Conservation (phyloP, 1,284 basidiomycete genomes). For the Thelephora terrestris region DNA sequence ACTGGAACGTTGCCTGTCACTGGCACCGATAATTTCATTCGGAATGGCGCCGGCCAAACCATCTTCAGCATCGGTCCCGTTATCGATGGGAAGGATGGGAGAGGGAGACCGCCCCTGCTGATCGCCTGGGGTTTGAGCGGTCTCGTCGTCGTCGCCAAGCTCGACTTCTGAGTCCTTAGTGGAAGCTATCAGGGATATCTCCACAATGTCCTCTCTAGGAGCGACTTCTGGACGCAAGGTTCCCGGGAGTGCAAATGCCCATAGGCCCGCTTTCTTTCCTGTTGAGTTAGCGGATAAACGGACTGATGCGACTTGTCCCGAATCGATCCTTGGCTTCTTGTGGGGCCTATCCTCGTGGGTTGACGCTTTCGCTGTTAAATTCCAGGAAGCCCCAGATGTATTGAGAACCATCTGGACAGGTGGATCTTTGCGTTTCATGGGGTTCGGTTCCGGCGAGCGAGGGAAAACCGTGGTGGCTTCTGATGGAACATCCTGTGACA, state of each 20-base stretch:
- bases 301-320: background rate
- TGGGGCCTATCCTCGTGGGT: constrained; percentile 12
- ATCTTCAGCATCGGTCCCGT: no score
- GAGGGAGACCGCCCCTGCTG: no score
- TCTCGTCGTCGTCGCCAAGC: constrained; percentile 10
- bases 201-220: no score
- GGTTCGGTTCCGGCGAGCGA: background rate
- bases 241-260: constrained; percentile 43
- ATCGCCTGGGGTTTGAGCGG: constrained; percentile 6
- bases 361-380: constrained; percentile 18
- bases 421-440: constrained; percentile 2
- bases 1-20: no score
- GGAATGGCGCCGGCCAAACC: no score
- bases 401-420: constrained; percentile 35
- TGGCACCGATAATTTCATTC: no score
- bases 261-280: constrained; percentile 27
- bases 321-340: constrained; percentile 14
- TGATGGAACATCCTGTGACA: background rate
- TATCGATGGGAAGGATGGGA: no score
- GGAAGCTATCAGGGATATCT: no score
- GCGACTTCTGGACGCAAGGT: constrained; percentile 17
- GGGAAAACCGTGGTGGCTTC: background rate
- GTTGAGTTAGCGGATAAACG: constrained; percentile 2
- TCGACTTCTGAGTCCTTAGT: constrained; percentile 2
- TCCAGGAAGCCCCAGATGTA: constrained; percentile 38